Conservation (phyloP, 2,329 filamentous ascomycete genomes). For the Emmonsia crescens region DNA sequence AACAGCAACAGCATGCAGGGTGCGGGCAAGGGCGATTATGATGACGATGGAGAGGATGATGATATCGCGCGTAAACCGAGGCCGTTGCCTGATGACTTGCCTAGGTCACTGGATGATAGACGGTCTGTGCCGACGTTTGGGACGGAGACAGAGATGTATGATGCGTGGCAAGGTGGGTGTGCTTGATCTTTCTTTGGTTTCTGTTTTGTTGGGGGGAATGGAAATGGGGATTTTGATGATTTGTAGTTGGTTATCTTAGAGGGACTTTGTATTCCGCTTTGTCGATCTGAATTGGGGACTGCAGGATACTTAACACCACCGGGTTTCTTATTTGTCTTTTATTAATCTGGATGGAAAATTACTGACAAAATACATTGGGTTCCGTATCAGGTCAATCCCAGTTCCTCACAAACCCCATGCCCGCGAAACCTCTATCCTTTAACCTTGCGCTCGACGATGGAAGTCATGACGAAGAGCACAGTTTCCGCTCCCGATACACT, state of each 20-base stretch:
- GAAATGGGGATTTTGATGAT: background rate
- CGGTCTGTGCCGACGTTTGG: conserved; percentile 55
- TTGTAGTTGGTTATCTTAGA: background rate
- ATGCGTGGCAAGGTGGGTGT: conserved; percentile 86
- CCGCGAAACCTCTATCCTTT: conserved; percentile 76
- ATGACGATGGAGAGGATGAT: background rate
- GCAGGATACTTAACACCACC: background rate
- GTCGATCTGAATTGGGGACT: background rate
- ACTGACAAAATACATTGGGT: background rate
- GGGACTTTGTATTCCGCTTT: background rate
- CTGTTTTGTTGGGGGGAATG: background rate
- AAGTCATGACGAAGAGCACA: conserved; percentile 55
- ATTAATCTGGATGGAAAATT: background rate
- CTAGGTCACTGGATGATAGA: conserved; percentile 83
- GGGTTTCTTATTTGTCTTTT: background rate
- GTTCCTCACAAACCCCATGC: conserved; percentile 76
- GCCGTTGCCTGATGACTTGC: conserved; percentile 69
- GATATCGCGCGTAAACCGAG: conserved; percentile 17
- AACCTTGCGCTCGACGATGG: conserved; percentile 74
- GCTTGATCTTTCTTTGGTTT: background rate
- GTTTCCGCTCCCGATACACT: conserved; percentile 24
- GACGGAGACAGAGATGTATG: conserved; percentile 92
- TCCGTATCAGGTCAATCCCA: conserved; percentile 72
- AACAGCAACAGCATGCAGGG: background rate
- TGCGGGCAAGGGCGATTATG: conserved; percentile 1